phyloP scores from a whole-genome alignment of 768 basidiomycete species.

The Lanmaoa pseudosensibilis region DNA sequence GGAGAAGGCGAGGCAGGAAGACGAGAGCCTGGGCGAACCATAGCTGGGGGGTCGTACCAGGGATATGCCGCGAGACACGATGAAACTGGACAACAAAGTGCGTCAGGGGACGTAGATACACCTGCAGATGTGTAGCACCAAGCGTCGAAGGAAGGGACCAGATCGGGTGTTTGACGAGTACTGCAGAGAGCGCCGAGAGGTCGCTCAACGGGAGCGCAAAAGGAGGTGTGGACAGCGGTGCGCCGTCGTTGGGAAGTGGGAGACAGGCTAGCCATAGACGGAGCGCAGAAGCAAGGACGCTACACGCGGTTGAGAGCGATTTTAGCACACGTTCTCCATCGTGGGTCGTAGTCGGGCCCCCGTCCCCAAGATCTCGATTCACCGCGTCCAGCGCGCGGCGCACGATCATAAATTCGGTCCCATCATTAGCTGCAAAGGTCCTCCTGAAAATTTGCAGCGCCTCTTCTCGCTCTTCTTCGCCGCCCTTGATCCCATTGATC shows the following conservation, averaged over 20 bases:
- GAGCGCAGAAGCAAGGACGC: conserved; percentile 46
- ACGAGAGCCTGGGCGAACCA: conserved; percentile 70
- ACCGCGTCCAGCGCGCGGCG: conserved; percentile 36
- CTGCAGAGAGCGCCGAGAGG: conserved; percentile 53
- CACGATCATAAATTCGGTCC: conserved; percentile 40
- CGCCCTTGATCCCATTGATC: conserved; percentile 68
- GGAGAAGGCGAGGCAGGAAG: conserved; percentile 54
- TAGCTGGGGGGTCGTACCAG: conserved; percentile 52
- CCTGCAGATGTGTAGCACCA: conserved; percentile 5
- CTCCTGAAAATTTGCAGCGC: conserved; percentile 35
- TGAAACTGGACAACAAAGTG: conserved; percentile 55
- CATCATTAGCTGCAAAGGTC: conserved; percentile 39
- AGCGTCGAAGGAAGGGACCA: conserved; percentile 40
- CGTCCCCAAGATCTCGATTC: conserved; percentile 26
- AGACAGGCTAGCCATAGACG: conserved; percentile 67
- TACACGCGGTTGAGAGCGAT: conserved; percentile 37
- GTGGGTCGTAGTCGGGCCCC: neutral
- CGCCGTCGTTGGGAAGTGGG: conserved; percentile 41
- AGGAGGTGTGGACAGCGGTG: conserved; percentile 48
- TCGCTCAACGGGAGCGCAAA: conserved; percentile 59
- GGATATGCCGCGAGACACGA: conserved; percentile 55
- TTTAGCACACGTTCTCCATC: conserved; percentile 18
- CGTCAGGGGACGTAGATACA: conserved; percentile 49
- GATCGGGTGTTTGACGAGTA: conserved; percentile 48
- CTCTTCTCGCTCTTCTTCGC: conserved; percentile 58